phyloP scores from a whole-genome alignment of 2,329 filamentous ascomycete genomes.

The Grosmannia serpens region DNA sequence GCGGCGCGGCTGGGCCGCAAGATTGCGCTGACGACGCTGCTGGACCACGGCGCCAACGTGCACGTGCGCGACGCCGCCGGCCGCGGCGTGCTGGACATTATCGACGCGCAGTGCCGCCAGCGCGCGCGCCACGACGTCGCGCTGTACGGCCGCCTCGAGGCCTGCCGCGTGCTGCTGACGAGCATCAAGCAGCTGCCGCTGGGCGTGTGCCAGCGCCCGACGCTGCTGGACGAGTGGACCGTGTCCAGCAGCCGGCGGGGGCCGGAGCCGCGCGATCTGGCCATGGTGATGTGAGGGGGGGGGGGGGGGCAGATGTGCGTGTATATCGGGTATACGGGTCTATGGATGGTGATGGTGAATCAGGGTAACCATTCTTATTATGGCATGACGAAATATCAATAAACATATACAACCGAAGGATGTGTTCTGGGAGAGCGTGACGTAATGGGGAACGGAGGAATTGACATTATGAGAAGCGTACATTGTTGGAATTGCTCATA shows the following conservation, averaged over 20 bases:
- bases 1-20: constrained; percentile 42
- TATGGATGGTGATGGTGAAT: no score
- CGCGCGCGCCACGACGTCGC: constrained; percentile 15
- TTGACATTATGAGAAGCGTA: no score
- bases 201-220: constrained; percentile 14
- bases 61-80: constrained; percentile 20
- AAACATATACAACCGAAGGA: no score
- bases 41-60: constrained; percentile 24
- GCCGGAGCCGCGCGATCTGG: constrained; percentile 10
- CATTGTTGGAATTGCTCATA: no score
- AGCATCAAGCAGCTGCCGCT: constrained; percentile 18
- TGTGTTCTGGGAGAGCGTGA: no score
- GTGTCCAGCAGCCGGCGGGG: constrained; percentile 6
- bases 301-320: neutral
- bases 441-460: no score
- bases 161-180: constrained; percentile 20
- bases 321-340: no score
- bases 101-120: constrained; percentile 14
- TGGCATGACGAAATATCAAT: no score
- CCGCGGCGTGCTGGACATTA: constrained; percentile 20
- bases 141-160: constrained; percentile 21
- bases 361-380: no score
- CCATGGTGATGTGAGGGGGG: constrained; percentile 6
- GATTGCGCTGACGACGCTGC: constrained; percentile 33
- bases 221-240: constrained; percentile 13